Evolutionary conservation across 495 filamentous ascomycete species (phyloP).

Genomic region (Penicillium herquei): DNA sequence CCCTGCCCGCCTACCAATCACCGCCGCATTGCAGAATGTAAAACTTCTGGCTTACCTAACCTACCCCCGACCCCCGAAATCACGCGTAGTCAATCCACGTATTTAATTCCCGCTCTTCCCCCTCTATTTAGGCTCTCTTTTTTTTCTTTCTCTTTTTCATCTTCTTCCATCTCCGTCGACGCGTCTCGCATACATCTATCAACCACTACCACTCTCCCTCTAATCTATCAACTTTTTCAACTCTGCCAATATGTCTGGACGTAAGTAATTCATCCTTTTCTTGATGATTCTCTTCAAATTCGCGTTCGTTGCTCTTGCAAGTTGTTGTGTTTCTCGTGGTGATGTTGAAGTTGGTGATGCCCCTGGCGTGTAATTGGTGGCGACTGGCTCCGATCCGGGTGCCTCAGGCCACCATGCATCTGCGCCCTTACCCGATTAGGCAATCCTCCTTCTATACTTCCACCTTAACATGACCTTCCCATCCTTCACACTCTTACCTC

Average conservation of each 20-base stretch:
- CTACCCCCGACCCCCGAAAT: constrained; percentile 16
- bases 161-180: constrained; percentile 23
- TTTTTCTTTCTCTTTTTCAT: constrained; percentile 17
- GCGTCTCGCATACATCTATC: constrained; percentile 28
- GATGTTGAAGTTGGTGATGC: constrained; percentile 17
- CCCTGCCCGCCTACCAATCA: constrained; percentile 40
- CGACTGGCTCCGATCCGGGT: neutral
- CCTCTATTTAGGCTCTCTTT: constrained; percentile 14
- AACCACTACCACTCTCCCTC: constrained; percentile 1
- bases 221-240: constrained; percentile 16
- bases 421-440: constrained; percentile 7
- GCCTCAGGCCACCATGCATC: constrained; percentile 14
- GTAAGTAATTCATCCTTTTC: constrained; percentile 59
- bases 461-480: constrained; percentile 5
- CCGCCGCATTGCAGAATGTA: constrained; percentile 33
- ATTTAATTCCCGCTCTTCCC: constrained; percentile 26
- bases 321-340: constrained; percentile 4
- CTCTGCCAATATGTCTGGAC: constrained; percentile 83
- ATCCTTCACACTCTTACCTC: neutral
- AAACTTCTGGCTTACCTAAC: constrained; percentile 26
- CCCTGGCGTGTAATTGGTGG: constrained; percentile 16
- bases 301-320: constrained; percentile 15
- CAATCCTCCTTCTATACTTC: neutral
- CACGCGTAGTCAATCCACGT: constrained; percentile 27
- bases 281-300: constrained; percentile 14